A percentile compares a stretch with the other conserved stretches of the same genome.
Evolutionary conservation across 495 filamentous ascomycete species (phyloP).

Genomic region (Penicillium chermesinum): DNA sequence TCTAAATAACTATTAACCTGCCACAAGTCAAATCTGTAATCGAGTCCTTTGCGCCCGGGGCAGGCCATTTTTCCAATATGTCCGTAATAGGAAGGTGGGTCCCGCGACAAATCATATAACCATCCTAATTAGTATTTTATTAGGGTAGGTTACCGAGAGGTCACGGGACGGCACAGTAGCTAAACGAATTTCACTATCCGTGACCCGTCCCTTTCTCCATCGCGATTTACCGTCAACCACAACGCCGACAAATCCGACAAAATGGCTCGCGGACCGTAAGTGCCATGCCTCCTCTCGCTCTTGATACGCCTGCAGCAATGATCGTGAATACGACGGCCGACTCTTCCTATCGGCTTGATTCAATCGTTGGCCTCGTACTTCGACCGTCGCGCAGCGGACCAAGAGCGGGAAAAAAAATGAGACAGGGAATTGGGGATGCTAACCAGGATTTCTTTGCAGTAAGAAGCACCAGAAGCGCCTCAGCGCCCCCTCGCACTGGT

Average conservation of each 20-base stretch:
- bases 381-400: not conserved
- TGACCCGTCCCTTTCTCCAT: conserved; percentile 17
- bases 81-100: not conserved
- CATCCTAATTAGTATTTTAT: too few relatives aligned
- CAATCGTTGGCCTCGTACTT: not conserved
- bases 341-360: not conserved
- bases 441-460: conserved; percentile 47
- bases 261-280: conserved; percentile 69
- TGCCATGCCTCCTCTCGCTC: conserved; percentile 15
- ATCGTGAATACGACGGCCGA: conserved; percentile 2
- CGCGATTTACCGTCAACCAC: conserved; percentile 40
- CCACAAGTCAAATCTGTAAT: too few relatives aligned
- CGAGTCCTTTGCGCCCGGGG: not conserved
- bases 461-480: conserved; percentile 99
- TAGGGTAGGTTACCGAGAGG: too few relatives aligned
- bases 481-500: conserved; percentile 97
- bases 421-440: conserved; percentile 16
- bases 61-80: not conserved
- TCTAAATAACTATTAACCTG: too few relatives aligned
- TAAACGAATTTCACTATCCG: conserved; percentile 32
- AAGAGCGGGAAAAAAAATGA: not conserved
- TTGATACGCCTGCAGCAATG: not conserved
- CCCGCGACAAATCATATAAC: conserved; percentile 24
- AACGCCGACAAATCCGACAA: conserved; percentile 45
- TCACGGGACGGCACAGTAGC: too few relatives aligned